A percentile compares a stretch with the other conserved stretches of the same genome.
phyloP scores from a whole-genome alignment of 2,329 filamentous ascomycete genomes.

The Exophiala bonariae region DNA sequence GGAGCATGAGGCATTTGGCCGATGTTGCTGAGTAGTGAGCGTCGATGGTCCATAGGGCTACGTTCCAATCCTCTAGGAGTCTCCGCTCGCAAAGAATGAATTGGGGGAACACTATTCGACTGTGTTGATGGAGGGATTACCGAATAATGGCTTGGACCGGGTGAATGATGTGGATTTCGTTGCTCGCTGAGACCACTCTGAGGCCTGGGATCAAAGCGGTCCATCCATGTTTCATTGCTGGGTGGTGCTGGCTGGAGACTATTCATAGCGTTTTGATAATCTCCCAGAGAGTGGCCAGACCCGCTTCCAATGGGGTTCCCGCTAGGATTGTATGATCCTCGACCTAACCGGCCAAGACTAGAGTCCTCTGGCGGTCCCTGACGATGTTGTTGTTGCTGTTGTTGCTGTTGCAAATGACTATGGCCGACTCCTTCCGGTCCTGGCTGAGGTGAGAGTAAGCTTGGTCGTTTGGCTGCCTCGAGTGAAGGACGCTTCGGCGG shows the following conservation, averaged over 20 bases:
- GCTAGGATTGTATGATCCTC: constrained; percentile 13
- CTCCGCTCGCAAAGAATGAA: constrained; percentile 16
- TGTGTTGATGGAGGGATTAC: constrained; percentile 21
- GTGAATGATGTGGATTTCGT: constrained; percentile 24
- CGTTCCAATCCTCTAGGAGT: constrained; percentile 17
- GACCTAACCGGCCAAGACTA: constrained; percentile 2
- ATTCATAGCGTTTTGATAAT: constrained; percentile 16
- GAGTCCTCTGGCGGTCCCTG: constrained; percentile 6
- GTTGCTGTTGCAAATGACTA: constrained; percentile 9
- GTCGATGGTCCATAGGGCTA: constrained; percentile 20
- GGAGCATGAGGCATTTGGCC: constrained; percentile 21
- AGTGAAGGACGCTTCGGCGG: constrained; percentile 47
- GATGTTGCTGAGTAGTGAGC: constrained; percentile 19
- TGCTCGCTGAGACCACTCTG: constrained; percentile 19
- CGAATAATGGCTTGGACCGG: constrained; percentile 24
- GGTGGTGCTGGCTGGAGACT: constrained; percentile 13
- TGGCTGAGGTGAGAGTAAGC: constrained; percentile 24
- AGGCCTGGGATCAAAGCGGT: constrained; percentile 24
- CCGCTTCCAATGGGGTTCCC: constrained; percentile 7
- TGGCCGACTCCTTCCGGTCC: constrained; percentile 4
- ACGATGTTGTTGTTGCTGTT: neutral
- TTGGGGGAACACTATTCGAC: constrained; percentile 8
- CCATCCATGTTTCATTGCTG: constrained; percentile 25
- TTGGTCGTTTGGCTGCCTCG: constrained; percentile 30
- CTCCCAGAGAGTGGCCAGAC: constrained; percentile 7